Base-by-base conservation (phyloP, 805 yeast species). In the Tetrapisispora phaffii region DNA sequence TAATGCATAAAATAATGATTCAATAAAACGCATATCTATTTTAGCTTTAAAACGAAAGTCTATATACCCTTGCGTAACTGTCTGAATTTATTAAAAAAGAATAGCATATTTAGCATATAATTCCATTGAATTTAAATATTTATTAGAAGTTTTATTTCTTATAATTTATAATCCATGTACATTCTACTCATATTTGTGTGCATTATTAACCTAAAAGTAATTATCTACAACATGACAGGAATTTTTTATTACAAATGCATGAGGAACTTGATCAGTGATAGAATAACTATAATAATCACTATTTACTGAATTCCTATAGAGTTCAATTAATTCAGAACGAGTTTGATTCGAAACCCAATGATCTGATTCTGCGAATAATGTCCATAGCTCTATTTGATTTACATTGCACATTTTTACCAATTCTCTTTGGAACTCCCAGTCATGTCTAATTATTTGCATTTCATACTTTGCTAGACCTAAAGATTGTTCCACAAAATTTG, bases 301-400 rank as follows among this genome's bases (percentile, higher is more conserved):
- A n/a, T 38, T 29, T 24, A 44, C 31, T 17, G 54, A 51, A 32
- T 59, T 57, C 21, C 65, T 58, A 50, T 72, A 70, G 34, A 67
- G 60, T 10, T 62, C 48, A 32, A 74, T 54, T 2, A 79, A 44
- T 26, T 60, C 59, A 1, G 68, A 67, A 38, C 83, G 69, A 1
- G 85, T 74, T 26, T 55, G 61, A 40, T 73, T 68, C 45, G 69
- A 67, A 2, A 82, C 80, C 89, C 89, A 82, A 55, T 78, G 77
- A 56, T 82, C 90, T 24, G 65, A 55, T n/a, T 59, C 61, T 6
- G 82, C 80, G 51, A 78, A 79, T 45, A 74, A 73, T 4, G 69
- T 57, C 84, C 84, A 80, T n/a, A 75, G 62, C 21, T 58, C 33
- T 9, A 51, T 61, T 7, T 54, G 49, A 19, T 54, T 55, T 9